These are phyloP conservation scores for Chlorella sp. DNA, from an alignment of 139 green algal genomes.

Conservation along the genomic window DNA sequence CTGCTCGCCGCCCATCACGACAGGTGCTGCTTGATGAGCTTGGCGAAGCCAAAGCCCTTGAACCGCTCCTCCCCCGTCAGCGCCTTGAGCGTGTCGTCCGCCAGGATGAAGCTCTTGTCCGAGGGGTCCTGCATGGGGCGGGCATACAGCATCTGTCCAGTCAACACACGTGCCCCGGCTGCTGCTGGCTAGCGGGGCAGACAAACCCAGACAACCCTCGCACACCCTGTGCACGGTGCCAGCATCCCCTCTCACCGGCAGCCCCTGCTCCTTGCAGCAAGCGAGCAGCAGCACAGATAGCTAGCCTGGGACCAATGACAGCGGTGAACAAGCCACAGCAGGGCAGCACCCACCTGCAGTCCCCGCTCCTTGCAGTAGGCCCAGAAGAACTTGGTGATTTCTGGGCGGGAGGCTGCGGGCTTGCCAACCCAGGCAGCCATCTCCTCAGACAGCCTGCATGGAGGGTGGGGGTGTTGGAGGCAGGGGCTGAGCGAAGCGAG, in stretches of 20 bases:
- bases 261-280: too few relatives aligned
- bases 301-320: too few relatives aligned
- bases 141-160: too few relatives aligned
- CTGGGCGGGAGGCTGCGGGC: constrained; percentile 45
- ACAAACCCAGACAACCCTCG: too few relatives aligned
- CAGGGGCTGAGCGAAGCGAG: too few relatives aligned
- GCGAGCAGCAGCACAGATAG: too few relatives aligned
- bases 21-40: constrained; percentile 53
- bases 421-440: constrained; percentile 58
- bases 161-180: too few relatives aligned
- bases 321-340: too few relatives aligned
- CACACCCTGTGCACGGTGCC: too few relatives aligned
- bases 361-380: constrained; percentile 56
- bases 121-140: constrained; percentile 47
- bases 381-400: constrained; percentile 69
- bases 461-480: background rate
- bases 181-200: background rate
- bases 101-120: constrained; percentile 39
- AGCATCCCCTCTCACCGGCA: too few relatives aligned
- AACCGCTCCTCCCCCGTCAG: constrained; percentile 59
- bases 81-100: constrained; percentile 42
- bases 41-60: constrained; percentile 58
- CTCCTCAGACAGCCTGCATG: constrained; percentile 45
- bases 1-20: too few relatives aligned
- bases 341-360: constrained; percentile 4